Evolutionary conservation across 306 rosid genomes (phyloP).

Genomic region (Rosa persica): DNA sequence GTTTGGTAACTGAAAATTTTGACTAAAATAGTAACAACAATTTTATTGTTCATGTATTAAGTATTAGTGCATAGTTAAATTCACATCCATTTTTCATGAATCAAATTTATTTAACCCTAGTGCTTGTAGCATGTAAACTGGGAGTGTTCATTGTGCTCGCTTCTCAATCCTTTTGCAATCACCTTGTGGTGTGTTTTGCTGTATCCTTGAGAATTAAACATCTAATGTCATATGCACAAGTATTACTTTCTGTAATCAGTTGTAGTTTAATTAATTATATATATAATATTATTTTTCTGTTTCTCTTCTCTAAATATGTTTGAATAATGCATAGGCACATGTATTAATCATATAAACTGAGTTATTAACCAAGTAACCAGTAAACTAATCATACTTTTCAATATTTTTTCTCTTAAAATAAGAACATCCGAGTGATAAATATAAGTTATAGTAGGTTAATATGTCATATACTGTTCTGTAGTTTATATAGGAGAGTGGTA

Average conservation of each 20-base stretch:
- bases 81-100: not conserved
- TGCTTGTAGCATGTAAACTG: not conserved
- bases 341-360: no score
- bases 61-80: not conserved
- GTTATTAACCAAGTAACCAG: not conserved
- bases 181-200: not conserved
- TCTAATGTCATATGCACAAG: not conserved
- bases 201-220: not conserved
- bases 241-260: not conserved
- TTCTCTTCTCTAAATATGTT: not conserved
- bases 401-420: not conserved
- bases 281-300: not conserved
- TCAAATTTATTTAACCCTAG: not conserved
- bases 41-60: not conserved
- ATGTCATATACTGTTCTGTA: not conserved
- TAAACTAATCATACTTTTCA: not conserved
- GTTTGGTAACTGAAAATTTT: slow-evolving; percentile 12
- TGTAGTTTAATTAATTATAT: not conserved
- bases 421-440: not conserved
- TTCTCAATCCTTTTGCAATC: not conserved
- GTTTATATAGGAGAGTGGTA: slow-evolving; percentile 15
- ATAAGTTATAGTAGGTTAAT: not conserved
- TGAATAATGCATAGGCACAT: not conserved
- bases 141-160: not conserved
- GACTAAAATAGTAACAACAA: not conserved